Evolutionary conservation across 2,329 filamentous ascomycete genomes (phyloP), one percentile per base, ranked within the genome.

Genomic region (Arthroderma sp.): DNA sequence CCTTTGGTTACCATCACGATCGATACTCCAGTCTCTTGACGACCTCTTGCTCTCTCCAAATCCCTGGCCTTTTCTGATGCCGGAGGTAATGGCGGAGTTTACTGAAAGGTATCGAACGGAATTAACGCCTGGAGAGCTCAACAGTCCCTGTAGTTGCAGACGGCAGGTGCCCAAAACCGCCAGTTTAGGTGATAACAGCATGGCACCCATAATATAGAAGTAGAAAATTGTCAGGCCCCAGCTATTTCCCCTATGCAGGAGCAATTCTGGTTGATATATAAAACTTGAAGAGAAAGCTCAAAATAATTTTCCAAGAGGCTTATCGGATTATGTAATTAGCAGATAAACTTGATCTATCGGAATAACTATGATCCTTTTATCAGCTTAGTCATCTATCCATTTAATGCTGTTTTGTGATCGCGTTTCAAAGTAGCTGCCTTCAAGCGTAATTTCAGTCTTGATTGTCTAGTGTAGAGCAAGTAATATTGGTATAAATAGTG

Each of bases 61-160:
- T 31, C n/a, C 44, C 17, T 25, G 44, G 25, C 44, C 44, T 70
- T 68, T 73, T 65, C 83, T 81, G 56, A 88, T 75, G 13, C 86
- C 86, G 49, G 79, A 76, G 62, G 83, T 80, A 65, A 90, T 89
- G 44, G 85, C 85, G 8, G 85, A 86, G 59, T 76, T 80, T 41
- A 88, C 77, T 43, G 82, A 84, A 21, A 79, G 78, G 65, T 73
- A 66, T 59, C 77, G 76, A 35, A 66, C 13, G 31, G 19, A 21
- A 25, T 38, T 54, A 17, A 23, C 21, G 11, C 31, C 31, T 19
- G 21, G 28, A 15, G n/a, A 38, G 17, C n/a, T 21, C 4, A 38
- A 17, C 13, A 38, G 17, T 13, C 17, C 33, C 17, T 23, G 31
- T 11, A 54, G n/a, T 21, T 2, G 51, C 13, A 39, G n/a, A 38